Base-by-base conservation (phyloP, 306 rosid species). In the Chamaecrista fasciculata region DNA sequence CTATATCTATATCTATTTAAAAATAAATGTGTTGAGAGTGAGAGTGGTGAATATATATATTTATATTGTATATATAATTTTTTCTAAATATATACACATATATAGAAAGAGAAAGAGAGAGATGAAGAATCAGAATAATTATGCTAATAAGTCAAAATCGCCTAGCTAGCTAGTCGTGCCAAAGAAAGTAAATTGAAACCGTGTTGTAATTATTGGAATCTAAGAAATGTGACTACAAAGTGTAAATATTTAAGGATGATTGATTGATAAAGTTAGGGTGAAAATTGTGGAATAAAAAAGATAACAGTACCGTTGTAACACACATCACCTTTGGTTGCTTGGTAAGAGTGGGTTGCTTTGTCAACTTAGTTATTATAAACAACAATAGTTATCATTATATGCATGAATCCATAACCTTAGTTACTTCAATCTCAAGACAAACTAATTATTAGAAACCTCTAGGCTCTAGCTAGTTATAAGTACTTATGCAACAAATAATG, bases 241-340 rank as follows among this genome's bases (percentile, higher is more conserved):
- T 56, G 19, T 29, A 31, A 29, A n/a, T n/a, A 50, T 46, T 16
- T 15, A n/a, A 14, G 50, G 19, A 40, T 9, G 10, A 6, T n/a
- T n/a, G 7, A 16, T 7, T 34, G 36, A 46, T 46, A 3, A 14
- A 8, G 8, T 18, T 5, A 46, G 50, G 47, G 71, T 52, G 62
- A 28, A 63, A 72, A 37, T 19, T 50, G 43, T 26, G 1, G 29
- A 64, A n/a, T 11, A 16, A 34, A 12, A 15, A 21, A 24, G 16
- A 15, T 40, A 23, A 42, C 9, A 23, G 55, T 64, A 47, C 46
- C 8, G 51, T 66, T 47, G 69, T 67, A 10, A 23, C 79, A 72
- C 29, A 23, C 79, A 72, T 39, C 66, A 40, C 56, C 50, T 14
- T 69, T 77, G 42, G 55, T 77, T 81, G 77, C 86, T 77, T 78